These are phyloP conservation scores for Sambucus nigra DNA, from an alignment of 129 eudicot species.

Conservation along the genomic window DNA sequence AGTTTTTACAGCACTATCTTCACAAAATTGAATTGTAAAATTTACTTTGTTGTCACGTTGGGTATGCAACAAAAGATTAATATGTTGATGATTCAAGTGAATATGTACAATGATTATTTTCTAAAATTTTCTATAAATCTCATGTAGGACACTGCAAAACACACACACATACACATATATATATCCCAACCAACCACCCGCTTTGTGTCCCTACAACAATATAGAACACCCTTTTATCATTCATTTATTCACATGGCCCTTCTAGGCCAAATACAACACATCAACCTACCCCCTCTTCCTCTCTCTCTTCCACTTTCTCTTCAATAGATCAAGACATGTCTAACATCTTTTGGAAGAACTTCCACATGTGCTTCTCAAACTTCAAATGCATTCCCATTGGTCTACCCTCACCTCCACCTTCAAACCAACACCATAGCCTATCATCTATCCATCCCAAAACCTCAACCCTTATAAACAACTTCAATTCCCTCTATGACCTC, in stretches of 20 bases:
- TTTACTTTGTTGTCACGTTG: too few relatives aligned
- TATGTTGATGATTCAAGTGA: too few relatives aligned
- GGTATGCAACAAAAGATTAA: too few relatives aligned
- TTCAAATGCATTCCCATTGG: slow-evolving; percentile 34
- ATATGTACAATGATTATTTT: too few relatives aligned
- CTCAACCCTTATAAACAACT: slow-evolving; percentile 11
- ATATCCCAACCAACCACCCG: neutral
- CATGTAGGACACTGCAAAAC: too few relatives aligned
- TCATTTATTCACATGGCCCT: neutral
- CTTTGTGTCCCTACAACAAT: too few relatives aligned
- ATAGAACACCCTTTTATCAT: neutral
- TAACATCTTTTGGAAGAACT: slow-evolving; percentile 29
- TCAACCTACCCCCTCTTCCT: neutral
- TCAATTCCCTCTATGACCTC: slow-evolving; percentile 13
- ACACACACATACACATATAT: neutral
- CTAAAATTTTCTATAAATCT: too few relatives aligned
- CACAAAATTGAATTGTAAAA: too few relatives aligned
- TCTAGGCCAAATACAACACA: too few relatives aligned
- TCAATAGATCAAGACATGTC: slow-evolving; percentile 21
- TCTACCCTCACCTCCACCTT: slow-evolving; percentile 20
- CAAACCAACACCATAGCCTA: slow-evolving; percentile 4
- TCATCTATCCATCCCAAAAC: neutral
- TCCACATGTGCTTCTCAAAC: slow-evolving; percentile 44
- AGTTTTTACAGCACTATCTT: too few relatives aligned
- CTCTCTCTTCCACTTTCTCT: slow-evolving; percentile 8